These are phyloP conservation scores for Alliaria petiolata DNA, from an alignment of 345 rosid genomes.

Conservation along the genomic window DNA sequence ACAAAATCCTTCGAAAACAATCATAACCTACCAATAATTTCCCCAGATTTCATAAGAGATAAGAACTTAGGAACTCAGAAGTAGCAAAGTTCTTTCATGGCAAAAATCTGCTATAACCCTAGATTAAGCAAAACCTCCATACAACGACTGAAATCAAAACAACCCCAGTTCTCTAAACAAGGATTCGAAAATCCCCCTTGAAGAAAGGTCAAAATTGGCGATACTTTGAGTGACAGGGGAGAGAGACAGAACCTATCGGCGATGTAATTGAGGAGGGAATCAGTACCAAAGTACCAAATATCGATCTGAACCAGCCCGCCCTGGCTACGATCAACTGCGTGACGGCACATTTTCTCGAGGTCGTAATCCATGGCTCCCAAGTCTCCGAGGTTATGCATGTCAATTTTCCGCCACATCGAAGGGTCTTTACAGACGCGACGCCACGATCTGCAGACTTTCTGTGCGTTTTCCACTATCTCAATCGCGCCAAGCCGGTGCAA, in stretches of 20 bases:
- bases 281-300: conserved; percentile 36
- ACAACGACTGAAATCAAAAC: not conserved
- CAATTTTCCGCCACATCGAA: not conserved
- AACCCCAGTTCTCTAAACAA: not conserved
- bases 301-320: conserved; percentile 46
- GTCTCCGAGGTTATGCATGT: not conserved
- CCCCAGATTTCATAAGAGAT: too few species aligned
- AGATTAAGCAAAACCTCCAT: not conserved
- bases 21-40: not conserved
- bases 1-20: not conserved
- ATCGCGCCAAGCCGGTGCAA: conserved; percentile 37
- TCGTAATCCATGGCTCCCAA: not conserved
- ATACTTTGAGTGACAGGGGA: not conserved
- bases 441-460: conserved; percentile 47
- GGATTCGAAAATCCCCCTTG: not conserved
- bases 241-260: conserved; percentile 33
- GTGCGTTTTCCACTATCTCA: conserved; percentile 40
- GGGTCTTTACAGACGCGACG: not conserved
- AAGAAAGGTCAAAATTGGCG: not conserved
- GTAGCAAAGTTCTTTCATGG: not conserved
- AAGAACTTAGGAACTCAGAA: not conserved
- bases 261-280: conserved; percentile 45
- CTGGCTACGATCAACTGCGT: conserved; percentile 54
- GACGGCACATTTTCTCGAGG: conserved; percentile 31
- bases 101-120: not conserved